phyloP scores from a whole-genome alignment of 805 yeast genomes.

The Alloascoidea hylecoeti region DNA sequence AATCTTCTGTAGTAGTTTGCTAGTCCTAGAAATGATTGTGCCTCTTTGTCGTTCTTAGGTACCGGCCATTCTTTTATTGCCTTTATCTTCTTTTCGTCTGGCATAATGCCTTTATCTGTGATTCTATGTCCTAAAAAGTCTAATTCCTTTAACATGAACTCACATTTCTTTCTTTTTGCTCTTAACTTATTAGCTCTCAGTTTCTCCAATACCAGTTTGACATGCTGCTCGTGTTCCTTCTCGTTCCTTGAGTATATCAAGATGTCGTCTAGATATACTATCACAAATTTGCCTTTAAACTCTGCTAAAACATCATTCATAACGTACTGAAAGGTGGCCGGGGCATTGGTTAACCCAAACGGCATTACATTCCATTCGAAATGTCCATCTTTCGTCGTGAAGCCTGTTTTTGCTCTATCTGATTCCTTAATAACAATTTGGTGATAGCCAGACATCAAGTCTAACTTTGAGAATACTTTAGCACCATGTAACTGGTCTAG shows the following conservation, averaged over 20 bases:
- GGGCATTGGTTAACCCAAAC: slow-evolving; percentile 14
- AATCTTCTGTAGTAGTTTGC: slow-evolving; percentile 7
- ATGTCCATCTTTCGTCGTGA: slow-evolving; percentile 9
- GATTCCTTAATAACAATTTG: slow-evolving; percentile 8
- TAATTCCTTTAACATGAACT: slow-evolving; percentile 5
- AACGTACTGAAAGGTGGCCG: slow-evolving; percentile 15
- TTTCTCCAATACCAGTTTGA: too few relatives aligned
- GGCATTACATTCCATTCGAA: slow-evolving; percentile 15
- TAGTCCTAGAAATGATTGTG: slow-evolving; percentile 4
- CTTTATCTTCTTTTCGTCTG: slow-evolving; percentile 1
- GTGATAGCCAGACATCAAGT: slow-evolving; percentile 9
- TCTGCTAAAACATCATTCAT: too few relatives aligned
- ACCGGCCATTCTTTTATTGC: slow-evolving; percentile 8
- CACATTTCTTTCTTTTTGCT: slow-evolving; percentile 6
- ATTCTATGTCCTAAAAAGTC: slow-evolving; percentile 8
- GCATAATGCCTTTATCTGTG: slow-evolving; percentile 5
- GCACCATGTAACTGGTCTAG: slow-evolving; percentile 5
- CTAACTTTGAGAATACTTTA: slow-evolving; percentile 8
- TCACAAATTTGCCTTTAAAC: slow-evolving; percentile 2
- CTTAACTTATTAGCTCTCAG: slow-evolving; percentile 2
- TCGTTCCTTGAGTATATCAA: slow-evolving; percentile 5
- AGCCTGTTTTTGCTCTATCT: slow-evolving; percentile 11
- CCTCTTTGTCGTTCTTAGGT: too few relatives aligned
- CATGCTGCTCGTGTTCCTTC: too few relatives aligned
- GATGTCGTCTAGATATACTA: slow-evolving; percentile 13